Evolutionary conservation across 495 filamentous ascomycete species (phyloP), one percentile per base, ranked within the genome.

Genomic region (Penicillium angulare): DNA sequence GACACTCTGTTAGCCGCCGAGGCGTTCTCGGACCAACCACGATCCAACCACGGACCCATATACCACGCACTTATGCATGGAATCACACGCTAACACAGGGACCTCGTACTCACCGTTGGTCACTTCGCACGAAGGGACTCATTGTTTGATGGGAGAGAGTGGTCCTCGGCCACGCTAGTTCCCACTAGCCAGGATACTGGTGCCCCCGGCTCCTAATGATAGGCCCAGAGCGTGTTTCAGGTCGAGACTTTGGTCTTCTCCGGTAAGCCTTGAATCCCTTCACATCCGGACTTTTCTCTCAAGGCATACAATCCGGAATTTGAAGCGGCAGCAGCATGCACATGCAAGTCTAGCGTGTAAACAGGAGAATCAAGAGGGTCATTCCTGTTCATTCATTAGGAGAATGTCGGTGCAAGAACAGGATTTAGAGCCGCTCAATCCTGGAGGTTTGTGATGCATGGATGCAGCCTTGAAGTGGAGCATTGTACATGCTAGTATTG

Each of bases 1-100:
- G 57, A 63, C 63, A 60, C 27, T 43, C 53, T 43, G 53, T n/a
- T 73, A 73, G 63, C 68, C 70, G 70, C 70, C 53, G 57, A 55
- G 59, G 53, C 59, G 58, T 56, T 61, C 53, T 23, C 31, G 45
- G 13, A 17, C 59, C 58, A 66, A 62, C 52, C 51, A 52, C 8
- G 32, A 32, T 21, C 44, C 29, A 42, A 31, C 18, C 21, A 43
- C 47, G 17, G 20, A 35, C 34, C 22, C 49, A 23, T 21, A 34
- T 47, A 18, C 24, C 17, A 40, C 7, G 34, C 13, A 36, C 47
- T 56, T 49, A 57, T 64, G 65, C 65, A 65, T 22, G 50, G 48
- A 47, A 60, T 50, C 36, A 55, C 61, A 61, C 52, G 34, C 33
- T 4, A 33, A 20, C 22, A 43, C 35, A 43, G 41, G 26, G 49